phyloP scores from a whole-genome alignment of 345 rosid species.

The Eutrema yunnanense region DNA sequence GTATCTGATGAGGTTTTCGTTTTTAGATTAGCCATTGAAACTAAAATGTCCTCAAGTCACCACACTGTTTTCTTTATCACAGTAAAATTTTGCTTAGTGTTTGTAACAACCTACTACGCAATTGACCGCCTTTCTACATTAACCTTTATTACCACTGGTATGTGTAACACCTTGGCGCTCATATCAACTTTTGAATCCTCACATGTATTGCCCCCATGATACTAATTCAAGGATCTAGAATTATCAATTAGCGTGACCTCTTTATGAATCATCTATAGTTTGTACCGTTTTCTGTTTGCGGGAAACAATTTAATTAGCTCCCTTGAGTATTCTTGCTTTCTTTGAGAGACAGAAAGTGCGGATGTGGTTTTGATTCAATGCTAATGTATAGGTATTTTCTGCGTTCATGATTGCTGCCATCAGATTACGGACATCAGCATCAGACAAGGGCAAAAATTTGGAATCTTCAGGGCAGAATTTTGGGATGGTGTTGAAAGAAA shows the following conservation, averaged over 20 bases:
- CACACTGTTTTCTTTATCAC: too few relatives aligned
- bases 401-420: conserved; percentile 68
- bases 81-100: too few relatives aligned
- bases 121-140: too few relatives aligned
- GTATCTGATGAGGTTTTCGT: not conserved
- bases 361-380: conserved; percentile 13
- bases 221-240: too few relatives aligned
- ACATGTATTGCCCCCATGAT: too few relatives aligned
- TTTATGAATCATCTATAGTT: not conserved
- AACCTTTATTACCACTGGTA: too few relatives aligned
- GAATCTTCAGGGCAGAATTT: conserved; percentile 50
- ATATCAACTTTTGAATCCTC: too few relatives aligned
- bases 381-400: conserved; percentile 48
- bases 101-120: too few relatives aligned
- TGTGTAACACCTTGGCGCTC: not conserved
- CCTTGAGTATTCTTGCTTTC: not conserved
- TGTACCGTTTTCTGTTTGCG: not conserved
- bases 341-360: not conserved
- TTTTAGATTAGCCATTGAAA: not conserved
- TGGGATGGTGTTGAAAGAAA: conserved; percentile 81
- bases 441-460: conserved; percentile 32
- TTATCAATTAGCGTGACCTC: too few relatives aligned
- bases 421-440: conserved; percentile 49
- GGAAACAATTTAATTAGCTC: not conserved
- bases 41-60: too few relatives aligned